Percentiles rank a stretch among this genome's conserved stretches.
Evolutionary conservation across 768 basidiomycete species (phyloP).

Genomic region (Kwoniella dendrophila): DNA sequence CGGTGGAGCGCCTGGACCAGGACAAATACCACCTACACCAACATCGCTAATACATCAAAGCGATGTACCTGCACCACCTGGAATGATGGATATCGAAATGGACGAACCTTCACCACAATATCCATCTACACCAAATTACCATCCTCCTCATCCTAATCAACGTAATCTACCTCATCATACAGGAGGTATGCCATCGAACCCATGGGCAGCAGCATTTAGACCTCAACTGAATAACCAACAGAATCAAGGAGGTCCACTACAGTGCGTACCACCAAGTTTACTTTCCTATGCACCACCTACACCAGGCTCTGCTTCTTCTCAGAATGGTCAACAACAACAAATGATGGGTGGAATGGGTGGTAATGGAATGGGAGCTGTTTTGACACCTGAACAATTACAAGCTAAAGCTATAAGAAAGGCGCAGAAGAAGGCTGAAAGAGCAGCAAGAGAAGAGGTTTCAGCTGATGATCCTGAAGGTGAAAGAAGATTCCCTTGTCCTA

Average conservation of each 20-base stretch:
- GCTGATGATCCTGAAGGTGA: constrained; percentile 46
- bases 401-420: constrained; percentile 48
- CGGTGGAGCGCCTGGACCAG: constrained; percentile 3
- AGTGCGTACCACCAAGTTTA: constrained; percentile 44
- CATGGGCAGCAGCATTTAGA: constrained; percentile 45
- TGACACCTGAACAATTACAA: constrained; percentile 26
- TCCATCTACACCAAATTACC: constrained; percentile 14
- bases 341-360: neutral
- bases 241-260: constrained; percentile 21
- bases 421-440: constrained; percentile 43
- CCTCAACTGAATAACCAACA: constrained; percentile 16
- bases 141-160: constrained; percentile 6
- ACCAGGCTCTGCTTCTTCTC: neutral
- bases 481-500: constrained; percentile 53
- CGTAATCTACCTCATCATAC: neutral
- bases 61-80: constrained; percentile 50
- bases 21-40: constrained; percentile 25
- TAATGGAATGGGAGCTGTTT: neutral
- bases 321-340: too few relatives aligned
- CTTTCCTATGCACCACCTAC: constrained; percentile 42
- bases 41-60: constrained; percentile 23
- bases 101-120: constrained; percentile 33
- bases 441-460: constrained; percentile 40
- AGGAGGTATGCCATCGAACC: constrained; percentile 20
- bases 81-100: constrained; percentile 57